phyloP scores from a whole-genome alignment of 148 eudicot species.

The Fallopia convolvulus region DNA sequence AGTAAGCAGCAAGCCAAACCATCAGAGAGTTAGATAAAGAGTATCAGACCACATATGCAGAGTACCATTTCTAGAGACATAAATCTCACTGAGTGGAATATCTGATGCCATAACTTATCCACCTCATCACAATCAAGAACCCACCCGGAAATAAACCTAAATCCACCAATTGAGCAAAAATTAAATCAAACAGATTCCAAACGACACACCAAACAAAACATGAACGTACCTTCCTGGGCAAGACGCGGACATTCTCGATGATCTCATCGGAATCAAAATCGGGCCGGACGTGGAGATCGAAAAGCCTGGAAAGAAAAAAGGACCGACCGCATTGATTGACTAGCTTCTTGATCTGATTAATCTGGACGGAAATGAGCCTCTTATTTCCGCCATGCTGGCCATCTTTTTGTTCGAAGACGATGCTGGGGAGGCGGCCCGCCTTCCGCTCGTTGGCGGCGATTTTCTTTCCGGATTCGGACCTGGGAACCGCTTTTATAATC shows the following conservation, averaged over 20 bases:
- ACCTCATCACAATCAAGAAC: not conserved
- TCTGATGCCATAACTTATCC: not conserved
- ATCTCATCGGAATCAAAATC: conserved; percentile 43
- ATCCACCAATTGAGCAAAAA: not conserved
- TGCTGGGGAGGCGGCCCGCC: conserved; percentile 70
- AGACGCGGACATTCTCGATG: conserved; percentile 66
- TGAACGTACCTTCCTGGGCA: conserved; percentile 54
- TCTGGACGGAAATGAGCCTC: conserved; percentile 65
- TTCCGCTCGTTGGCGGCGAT: conserved; percentile 55
- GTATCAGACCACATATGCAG: not conserved
- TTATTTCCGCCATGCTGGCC: conserved; percentile 94
- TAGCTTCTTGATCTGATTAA: conserved; percentile 79
- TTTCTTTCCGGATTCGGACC: conserved; percentile 49
- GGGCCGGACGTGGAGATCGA: conserved; percentile 59
- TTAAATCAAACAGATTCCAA: not conserved
- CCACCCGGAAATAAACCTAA: not conserved
- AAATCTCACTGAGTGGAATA: not conserved
- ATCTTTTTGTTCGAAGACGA: conserved; percentile 83
- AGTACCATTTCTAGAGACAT: not conserved
- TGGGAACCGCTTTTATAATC: conserved; percentile 55
- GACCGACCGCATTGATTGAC: conserved; percentile 49
- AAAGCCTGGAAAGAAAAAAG: conserved; percentile 58
- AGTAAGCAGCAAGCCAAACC: not conserved
- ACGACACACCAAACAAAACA: not conserved
- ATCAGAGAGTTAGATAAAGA: not conserved